Percentiles rank a stretch among this genome's conserved stretches.
Conservation (phyloP, 2,329 filamentous ascomycete genomes). For the Leptographium lundbergii region DNA sequence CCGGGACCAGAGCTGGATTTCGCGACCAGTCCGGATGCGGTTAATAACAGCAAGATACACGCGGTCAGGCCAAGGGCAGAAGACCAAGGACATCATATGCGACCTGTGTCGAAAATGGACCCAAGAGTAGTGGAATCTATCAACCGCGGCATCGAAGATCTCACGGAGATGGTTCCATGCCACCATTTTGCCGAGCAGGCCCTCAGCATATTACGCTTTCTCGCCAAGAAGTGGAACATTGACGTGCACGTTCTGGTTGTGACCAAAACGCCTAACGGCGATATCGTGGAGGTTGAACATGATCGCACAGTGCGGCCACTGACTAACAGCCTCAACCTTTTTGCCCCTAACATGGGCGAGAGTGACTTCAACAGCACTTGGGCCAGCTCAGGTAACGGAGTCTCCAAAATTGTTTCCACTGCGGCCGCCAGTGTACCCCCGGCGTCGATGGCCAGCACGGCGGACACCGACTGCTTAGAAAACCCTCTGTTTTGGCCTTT, state of each 20-base stretch:
- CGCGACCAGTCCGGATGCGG: not conserved
- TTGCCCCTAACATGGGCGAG: conserved; percentile 35
- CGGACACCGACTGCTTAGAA: conserved; percentile 27
- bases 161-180: conserved; percentile 48
- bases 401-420: not conserved
- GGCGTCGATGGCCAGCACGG: conserved; percentile 11
- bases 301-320: conserved; percentile 26
- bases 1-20: not conserved
- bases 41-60: not conserved
- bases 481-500: conserved; percentile 50
- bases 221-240: conserved; percentile 47
- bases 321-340: conserved; percentile 44
- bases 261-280: conserved; percentile 5
- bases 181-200: conserved; percentile 50
- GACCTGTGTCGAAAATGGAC: conserved; percentile 15
- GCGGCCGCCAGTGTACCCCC: conserved; percentile 4
- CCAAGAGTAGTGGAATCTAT: conserved; percentile 32
- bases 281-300: not conserved
- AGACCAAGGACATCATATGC: not conserved
- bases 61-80: not conserved
- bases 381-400: conserved; percentile 16
- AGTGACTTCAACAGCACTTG: conserved; percentile 36
- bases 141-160: conserved; percentile 40
- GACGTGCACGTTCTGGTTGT: conserved; percentile 28
- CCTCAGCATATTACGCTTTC: conserved; percentile 43